Evolutionary conservation across 805 yeast species (phyloP).

Genomic region (Metschnikowia drakensbergensis): DNA sequence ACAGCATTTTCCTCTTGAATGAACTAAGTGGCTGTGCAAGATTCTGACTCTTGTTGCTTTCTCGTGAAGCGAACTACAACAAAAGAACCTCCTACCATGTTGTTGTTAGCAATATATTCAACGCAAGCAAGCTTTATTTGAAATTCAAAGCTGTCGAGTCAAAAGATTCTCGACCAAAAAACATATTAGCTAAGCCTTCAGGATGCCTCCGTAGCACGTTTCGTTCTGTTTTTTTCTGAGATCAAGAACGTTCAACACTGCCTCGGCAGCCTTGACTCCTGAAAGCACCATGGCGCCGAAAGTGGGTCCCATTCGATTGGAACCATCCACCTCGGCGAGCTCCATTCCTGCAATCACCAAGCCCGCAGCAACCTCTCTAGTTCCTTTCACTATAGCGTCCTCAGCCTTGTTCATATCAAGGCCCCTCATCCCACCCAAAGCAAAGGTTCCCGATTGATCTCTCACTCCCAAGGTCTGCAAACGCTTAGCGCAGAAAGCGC

Average conservation of each 20-base stretch:
- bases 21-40: too few relatives aligned
- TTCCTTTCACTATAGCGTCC: conserved; percentile 66
- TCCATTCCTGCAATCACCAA: conserved; percentile 76
- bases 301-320: conserved; percentile 82
- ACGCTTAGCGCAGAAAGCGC: conserved; percentile 75
- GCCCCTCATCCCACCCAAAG: conserved; percentile 69
- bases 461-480: conserved; percentile 32
- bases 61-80: too few relatives aligned
- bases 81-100: too few relatives aligned
- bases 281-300: conserved; percentile 78
- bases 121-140: too few relatives aligned
- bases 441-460: conserved; percentile 20
- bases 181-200: not conserved
- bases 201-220: conserved; percentile 15
- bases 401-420: conserved; percentile 76
- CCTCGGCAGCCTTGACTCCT: conserved; percentile 76
- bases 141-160: too few relatives aligned
- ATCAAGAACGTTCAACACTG: conserved; percentile 37
- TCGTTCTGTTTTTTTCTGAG: conserved; percentile 35
- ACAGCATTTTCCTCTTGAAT: too few relatives aligned
- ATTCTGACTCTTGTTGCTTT: too few relatives aligned
- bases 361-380: conserved; percentile 64
- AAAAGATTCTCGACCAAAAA: too few relatives aligned
- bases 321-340: conserved; percentile 70
- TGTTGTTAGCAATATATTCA: too few relatives aligned